Base-by-base conservation (phyloP, 371 early-diverging fungal genomes). In the Thermomucor indicae-seudaticae region DNA sequence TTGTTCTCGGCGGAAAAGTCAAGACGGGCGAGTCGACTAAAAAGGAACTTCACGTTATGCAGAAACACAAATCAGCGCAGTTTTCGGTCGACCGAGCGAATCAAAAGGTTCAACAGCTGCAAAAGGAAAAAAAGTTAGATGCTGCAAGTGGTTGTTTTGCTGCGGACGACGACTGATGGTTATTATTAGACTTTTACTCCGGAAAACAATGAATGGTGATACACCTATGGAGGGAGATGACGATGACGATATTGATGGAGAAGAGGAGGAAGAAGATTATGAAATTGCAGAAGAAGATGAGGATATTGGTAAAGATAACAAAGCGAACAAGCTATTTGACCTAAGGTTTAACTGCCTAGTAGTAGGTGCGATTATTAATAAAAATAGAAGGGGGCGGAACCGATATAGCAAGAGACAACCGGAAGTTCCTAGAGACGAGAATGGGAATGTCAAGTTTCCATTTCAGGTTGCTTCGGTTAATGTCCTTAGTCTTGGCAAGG, bases 381-480 rank as follows among this genome's bases (percentile, higher is more conserved):
- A 57, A 46, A 50, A 49, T 50, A 39, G 27, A 23, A 46, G 28
- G 41, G 27, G 24, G 31, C 46, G 17, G 46, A 23, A 16, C 27
- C 39, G 17, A 40, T 49, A 34, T 32, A 43, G 47, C 38, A 51
- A 49, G 27, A 58, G 52, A 31, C 52, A 42, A 20, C 40, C 51
- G 46, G 70, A 64, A n/a, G 72, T 88, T 22, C 73, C 79, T n/a
- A 57, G 65, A 23, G 86, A 86, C 58, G 82, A 75, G 34, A 44
- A 76, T 16, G 92, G 93, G 11, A 71, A 70, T 42, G 75, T 81
- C 24, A 75, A 81, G 17, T 60, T 92, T 37, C 93, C 93, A 0
- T 65, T 90, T 29, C 72, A 78, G 35, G 65, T 88, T 12, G 91
- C 90, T 2, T 78, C 86, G 20, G 62, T 90, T 6, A 88, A 86